Conservation (phyloP, 78 protist genomes). For the Emiliania huxleyi region DNA sequence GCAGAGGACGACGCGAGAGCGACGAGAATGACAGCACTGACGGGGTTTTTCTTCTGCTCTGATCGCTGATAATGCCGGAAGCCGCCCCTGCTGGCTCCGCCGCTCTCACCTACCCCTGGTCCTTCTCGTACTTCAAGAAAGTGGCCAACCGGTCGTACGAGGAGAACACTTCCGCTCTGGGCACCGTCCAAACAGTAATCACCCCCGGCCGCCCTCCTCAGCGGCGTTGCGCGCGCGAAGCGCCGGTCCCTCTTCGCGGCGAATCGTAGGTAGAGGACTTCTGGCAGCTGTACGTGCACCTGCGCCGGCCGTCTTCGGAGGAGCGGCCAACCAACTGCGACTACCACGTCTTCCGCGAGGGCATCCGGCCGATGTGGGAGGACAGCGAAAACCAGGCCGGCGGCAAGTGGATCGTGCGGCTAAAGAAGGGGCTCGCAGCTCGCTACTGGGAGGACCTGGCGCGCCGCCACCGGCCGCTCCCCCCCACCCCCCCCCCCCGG, state of each 20-base stretch:
- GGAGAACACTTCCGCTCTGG: background rate
- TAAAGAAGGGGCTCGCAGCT: background rate
- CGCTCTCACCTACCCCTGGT: background rate
- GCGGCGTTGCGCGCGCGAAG: background rate
- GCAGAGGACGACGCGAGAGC: too few species aligned
- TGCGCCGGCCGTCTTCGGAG: background rate
- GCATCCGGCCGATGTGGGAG: conserved; percentile 39
- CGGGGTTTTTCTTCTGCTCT: too few species aligned
- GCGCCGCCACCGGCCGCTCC: too few species aligned
- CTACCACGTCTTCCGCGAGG: conserved; percentile 20
- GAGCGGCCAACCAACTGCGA: background rate
- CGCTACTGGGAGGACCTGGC: conserved; percentile 21
- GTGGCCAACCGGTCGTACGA: background rate
- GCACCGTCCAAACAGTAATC: background rate
- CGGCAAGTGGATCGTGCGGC: conserved; percentile 36
- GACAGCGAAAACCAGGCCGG: conserved; percentile 1
- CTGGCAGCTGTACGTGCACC: conserved; percentile 13
- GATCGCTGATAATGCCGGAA: too few species aligned
- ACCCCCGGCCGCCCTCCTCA: background rate
- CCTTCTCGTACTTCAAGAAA: conserved; percentile 2
- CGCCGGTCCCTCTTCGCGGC: background rate
- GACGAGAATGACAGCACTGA: too few species aligned
- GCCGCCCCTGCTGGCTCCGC: too few species aligned
- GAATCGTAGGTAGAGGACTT: background rate
- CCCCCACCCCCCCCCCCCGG: too few species aligned